Conservation (phyloP, 805 yeast genomes). For the Jamesozyma gamospora region DNA sequence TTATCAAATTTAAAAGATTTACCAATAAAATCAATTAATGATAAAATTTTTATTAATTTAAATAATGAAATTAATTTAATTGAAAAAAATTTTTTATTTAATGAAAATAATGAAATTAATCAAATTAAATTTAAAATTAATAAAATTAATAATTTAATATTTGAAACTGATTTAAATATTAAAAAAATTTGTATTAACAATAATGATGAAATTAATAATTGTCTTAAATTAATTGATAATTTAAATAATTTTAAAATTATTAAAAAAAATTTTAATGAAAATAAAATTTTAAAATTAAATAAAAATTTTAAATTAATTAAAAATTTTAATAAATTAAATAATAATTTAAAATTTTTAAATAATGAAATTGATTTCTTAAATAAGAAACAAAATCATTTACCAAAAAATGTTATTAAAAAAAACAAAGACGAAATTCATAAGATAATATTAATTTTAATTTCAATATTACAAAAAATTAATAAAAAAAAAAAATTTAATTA, state of each 20-base stretch:
- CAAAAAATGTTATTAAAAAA: no score
- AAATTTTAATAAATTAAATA: background rate
- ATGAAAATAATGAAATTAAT: conserved; percentile 14
- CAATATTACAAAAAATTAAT: no score
- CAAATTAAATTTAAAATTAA: conserved; percentile 12
- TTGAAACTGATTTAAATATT: conserved; percentile 11
- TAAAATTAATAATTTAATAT: conserved; percentile 9
- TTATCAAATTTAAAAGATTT: conserved; percentile 13
- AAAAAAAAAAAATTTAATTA: no score
- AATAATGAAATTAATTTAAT: conserved; percentile 15
- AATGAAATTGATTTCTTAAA: no score
- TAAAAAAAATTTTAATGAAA: conserved; percentile 5
- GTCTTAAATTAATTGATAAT: conserved; percentile 15
- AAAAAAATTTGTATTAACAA: conserved; percentile 18
- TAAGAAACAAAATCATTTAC: no score
- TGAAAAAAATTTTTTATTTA: conserved; percentile 12
- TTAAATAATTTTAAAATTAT: conserved; percentile 10
- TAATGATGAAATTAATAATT: conserved; percentile 18
- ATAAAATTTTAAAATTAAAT: no score
- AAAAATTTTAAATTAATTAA: no score
- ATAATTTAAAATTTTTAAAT: no score
- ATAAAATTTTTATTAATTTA: conserved; percentile 15
- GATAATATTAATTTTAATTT: no score
- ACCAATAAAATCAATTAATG: conserved; percentile 16
- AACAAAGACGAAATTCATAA: no score